Percentiles rank a stretch among this genome's conserved stretches.
Evolutionary conservation across 345 rosid species (phyloP).

Genomic region (Citrus unshiu): DNA sequence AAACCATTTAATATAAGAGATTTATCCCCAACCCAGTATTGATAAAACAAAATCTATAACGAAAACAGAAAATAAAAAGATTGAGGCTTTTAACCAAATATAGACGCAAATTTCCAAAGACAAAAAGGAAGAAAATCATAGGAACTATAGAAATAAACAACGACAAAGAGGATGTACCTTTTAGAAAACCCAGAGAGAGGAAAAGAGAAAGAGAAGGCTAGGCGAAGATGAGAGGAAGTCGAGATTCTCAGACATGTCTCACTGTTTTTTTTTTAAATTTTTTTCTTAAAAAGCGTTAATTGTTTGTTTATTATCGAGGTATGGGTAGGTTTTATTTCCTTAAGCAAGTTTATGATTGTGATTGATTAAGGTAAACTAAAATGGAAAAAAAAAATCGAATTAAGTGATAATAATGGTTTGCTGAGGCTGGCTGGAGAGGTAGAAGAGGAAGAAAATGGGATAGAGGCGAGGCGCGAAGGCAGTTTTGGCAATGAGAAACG

Average conservation of each 20-base stretch:
- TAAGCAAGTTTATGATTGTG: not conserved
- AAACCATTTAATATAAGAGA: not conserved
- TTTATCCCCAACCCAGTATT: not conserved
- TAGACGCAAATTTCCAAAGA: not conserved
- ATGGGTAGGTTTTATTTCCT: not conserved
- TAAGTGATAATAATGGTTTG: too few relatives aligned
- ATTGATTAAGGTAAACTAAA: constrained; percentile 1
- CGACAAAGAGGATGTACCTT: constrained; percentile 16
- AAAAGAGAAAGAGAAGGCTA: constrained; percentile 1
- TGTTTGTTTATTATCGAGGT: not conserved
- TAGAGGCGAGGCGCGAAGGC: not conserved
- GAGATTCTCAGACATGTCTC: constrained; percentile 14
- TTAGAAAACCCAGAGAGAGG: constrained; percentile 15
- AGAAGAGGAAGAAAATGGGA: too few relatives aligned
- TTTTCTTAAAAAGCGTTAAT: not conserved
- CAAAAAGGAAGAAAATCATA: not conserved
- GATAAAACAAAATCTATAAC: constrained; percentile 14
- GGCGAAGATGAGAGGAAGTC: constrained; percentile 6
- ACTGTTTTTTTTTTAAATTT: not conserved
- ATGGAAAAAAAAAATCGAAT: not conserved
- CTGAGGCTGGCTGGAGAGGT: too few relatives aligned
- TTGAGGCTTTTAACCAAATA: not conserved
- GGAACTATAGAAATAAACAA: not conserved
- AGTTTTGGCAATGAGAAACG: not conserved
- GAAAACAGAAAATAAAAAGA: not conserved